These are phyloP conservation scores for Aspergillus bombycis DNA, from an alignment of 2,329 filamentous ascomycete species.

Conservation along the genomic window DNA sequence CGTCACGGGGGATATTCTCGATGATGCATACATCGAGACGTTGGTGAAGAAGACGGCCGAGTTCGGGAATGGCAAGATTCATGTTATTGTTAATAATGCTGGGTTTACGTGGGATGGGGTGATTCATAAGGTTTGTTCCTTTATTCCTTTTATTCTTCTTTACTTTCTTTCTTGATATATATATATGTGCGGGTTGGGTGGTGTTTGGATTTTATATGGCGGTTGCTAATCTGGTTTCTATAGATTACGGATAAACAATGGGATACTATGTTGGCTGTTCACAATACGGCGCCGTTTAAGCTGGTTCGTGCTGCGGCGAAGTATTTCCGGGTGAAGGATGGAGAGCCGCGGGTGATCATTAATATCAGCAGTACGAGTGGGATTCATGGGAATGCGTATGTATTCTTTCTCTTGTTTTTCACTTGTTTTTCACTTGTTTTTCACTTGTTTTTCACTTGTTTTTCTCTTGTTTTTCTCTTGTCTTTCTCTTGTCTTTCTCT, in stretches of 20 bases:
- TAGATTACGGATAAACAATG: slow-evolving; percentile 86
- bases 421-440: neutral
- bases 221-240: neutral
- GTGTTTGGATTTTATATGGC: too few species aligned
- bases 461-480: neutral
- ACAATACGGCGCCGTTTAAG: slow-evolving; percentile 84
- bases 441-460: neutral
- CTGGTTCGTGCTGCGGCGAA: slow-evolving; percentile 78
- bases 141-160: too few species aligned
- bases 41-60: slow-evolving; percentile 76
- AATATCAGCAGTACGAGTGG: slow-evolving; percentile 84
- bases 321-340: slow-evolving; percentile 85
- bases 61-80: slow-evolving; percentile 84
- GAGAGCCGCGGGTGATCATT: slow-evolving; percentile 75
- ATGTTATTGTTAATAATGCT: slow-evolving; percentile 90
- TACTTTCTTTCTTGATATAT: neutral
- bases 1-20: slow-evolving; percentile 75
- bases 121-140: slow-evolving; percentile 69
- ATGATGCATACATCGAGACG: slow-evolving; percentile 68
- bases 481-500: neutral
- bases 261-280: slow-evolving; percentile 82
- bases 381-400: slow-evolving; percentile 75
- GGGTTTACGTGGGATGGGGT: slow-evolving; percentile 93
- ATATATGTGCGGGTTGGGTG: neutral
- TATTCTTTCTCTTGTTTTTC: slow-evolving; percentile 8